Evolutionary conservation across 768 basidiomycete genomes (phyloP).

Genomic region (Leccinum boreale): DNA sequence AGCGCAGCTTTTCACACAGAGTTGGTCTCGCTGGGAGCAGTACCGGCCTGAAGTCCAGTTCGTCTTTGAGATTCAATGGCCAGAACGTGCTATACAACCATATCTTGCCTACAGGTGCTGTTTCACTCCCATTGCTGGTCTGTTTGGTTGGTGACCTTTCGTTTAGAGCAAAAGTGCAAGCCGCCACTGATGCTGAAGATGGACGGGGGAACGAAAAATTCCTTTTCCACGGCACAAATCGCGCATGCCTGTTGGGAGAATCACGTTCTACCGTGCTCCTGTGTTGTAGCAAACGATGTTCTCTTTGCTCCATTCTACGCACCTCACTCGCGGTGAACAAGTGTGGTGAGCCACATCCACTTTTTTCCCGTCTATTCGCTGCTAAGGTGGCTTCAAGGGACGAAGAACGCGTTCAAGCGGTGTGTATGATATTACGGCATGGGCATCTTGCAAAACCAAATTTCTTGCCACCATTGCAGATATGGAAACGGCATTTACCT

Average conservation of each 20-base stretch:
- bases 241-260: slow-evolving; percentile 13
- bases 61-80: slow-evolving; percentile 12
- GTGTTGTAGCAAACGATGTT: slow-evolving; percentile 7
- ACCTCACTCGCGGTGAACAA: slow-evolving; percentile 13
- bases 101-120: slow-evolving; percentile 10
- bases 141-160: background rate
- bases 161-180: slow-evolving; percentile 8
- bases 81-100: slow-evolving; percentile 7
- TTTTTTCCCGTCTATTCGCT: background rate
- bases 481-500: slow-evolving; percentile 16
- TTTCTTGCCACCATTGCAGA: background rate
- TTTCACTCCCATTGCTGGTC: background rate
- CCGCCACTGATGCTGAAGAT: background rate
- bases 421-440: background rate
- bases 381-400: slow-evolving; percentile 6
- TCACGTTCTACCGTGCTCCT: slow-evolving; percentile 8
- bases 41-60: slow-evolving; percentile 11
- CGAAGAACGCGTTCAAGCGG: slow-evolving; percentile 17
- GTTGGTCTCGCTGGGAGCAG: slow-evolving; percentile 10
- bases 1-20: slow-evolving; percentile 4
- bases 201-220: slow-evolving; percentile 10
- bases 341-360: background rate
- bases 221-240: slow-evolving; percentile 15
- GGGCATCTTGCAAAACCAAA: background rate
- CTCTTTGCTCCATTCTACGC: slow-evolving; percentile 12